These are phyloP conservation scores for Apiotrichum sp. DNA, from an alignment of 1,284 basidiomycete genomes.

Conservation along the genomic window DNA sequence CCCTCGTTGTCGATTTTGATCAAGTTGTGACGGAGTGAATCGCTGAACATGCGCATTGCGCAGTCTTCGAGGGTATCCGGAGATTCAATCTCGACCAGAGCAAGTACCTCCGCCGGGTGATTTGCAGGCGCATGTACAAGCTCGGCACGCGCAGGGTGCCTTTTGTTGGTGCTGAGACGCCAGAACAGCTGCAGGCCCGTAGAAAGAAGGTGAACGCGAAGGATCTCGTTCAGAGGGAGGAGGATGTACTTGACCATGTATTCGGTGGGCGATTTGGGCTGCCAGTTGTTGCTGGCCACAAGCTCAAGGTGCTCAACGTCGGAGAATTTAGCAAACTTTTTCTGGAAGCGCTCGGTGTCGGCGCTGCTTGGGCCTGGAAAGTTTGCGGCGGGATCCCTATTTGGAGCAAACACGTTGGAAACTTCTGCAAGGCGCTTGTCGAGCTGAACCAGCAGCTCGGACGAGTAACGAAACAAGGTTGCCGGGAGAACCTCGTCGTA, in stretches of 20 bases:
- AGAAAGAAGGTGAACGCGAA: slow-evolving; percentile 9
- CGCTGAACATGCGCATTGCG: neutral
- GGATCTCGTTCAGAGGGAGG: slow-evolving; percentile 12
- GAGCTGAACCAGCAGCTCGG: neutral
- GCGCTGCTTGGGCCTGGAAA: neutral
- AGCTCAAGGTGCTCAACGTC: neutral
- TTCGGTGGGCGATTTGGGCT: neutral
- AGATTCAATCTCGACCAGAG: neutral
- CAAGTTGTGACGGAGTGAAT: neutral
- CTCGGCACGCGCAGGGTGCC: neutral
- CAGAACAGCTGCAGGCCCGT: slow-evolving; percentile 8
- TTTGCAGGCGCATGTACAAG: slow-evolving; percentile 2
- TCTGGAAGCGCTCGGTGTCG: slow-evolving; percentile 4
- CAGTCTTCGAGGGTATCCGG: neutral
- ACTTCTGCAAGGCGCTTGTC: neutral
- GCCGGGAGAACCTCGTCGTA: neutral
- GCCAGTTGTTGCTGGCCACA: neutral
- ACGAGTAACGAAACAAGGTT: neutral
- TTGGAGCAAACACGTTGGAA: neutral
- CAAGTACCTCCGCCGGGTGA: neutral
- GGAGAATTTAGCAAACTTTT: neutral
- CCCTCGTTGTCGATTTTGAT: neutral
- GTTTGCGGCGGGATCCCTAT: neutral
- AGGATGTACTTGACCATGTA: slow-evolving; percentile 9
- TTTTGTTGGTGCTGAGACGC: neutral